Evolutionary conservation across 208 protist genomes (phyloP).

Genomic region (Trypanosoma vivax): DNA sequence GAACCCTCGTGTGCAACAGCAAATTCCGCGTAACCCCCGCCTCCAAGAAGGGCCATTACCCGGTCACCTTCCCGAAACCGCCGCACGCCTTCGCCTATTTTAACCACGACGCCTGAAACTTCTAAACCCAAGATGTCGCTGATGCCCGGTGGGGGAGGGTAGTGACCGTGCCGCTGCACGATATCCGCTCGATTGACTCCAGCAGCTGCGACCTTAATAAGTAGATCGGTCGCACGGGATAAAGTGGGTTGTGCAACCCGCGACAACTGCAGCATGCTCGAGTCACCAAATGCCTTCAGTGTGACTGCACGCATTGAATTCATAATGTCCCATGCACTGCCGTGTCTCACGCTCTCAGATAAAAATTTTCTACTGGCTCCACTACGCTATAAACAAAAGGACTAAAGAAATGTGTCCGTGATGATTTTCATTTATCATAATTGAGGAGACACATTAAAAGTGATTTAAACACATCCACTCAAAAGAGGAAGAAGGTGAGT

Average conservation of each 20-base stretch:
- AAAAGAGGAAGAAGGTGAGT: no score
- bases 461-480: no score
- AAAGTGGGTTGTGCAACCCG: constrained; percentile 35
- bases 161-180: constrained; percentile 73
- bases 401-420: no score
- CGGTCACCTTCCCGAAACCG: constrained; percentile 75
- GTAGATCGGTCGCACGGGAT: constrained; percentile 37
- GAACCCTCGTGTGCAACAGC: constrained; percentile 60
- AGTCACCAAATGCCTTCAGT: constrained; percentile 63
- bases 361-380: no score
- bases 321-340: constrained; percentile 22
- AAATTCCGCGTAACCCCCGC: constrained; percentile 91
- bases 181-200: constrained; percentile 88
- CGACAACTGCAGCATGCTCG: constrained; percentile 51
- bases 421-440: no score
- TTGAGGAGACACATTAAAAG: no score
- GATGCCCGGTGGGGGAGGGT: constrained; percentile 76
- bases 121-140: constrained; percentile 87
- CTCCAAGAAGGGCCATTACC: constrained; percentile 81
- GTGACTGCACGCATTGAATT: constrained; percentile 74
- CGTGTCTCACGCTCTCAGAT: not conserved
- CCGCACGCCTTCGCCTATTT: constrained; percentile 51
- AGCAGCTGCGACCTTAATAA: constrained; percentile 83
- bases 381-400: no score
- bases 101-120: constrained; percentile 77